Base-by-base conservation (phyloP, 1,139 yeast species). In the Lodderomyces margitis region DNA sequence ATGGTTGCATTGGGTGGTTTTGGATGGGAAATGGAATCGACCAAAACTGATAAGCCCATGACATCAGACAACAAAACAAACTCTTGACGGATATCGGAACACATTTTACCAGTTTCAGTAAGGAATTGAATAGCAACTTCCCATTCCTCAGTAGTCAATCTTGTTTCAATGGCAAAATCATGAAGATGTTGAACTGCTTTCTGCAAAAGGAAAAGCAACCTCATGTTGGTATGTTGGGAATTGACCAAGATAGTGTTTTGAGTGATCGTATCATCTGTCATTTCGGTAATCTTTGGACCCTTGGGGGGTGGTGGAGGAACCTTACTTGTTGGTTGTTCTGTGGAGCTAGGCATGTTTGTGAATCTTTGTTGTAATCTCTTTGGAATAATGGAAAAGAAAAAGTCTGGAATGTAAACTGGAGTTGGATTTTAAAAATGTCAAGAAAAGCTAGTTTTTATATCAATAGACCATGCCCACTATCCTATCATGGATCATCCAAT, bases 61-160 rank as follows among this genome's bases (percentile, higher is more conserved):
- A 56, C 53, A 43, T 63, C 68, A 5, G 63, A 57, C 31, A 63
- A 52, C 37, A 63, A 51, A 19, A 63, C 57, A 43, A 61, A 62
- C 43, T 63, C 68, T 43, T 62, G 66, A 34, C 68, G 52, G 33
- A 54, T 57, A 37, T 58, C 65, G 11, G 61, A 46, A 39, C 61
- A 57, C 45, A 50, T 63, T 41, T 62, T 47, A n/a, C 68, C 68
- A 23, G 57, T 57, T 19, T 53, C 47, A 14, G 64, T 61, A 25
- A 63, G 46, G 46, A 63, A 59, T 34, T 51, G 44, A 16, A 63
- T 56, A n/a, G 59, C 66, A 11, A 46, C 41, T 39, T 47, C 54
- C 68, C 68, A 63, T 47, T 63, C 68, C 12, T 63, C 66, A 7
- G 62, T 55, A 10, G 64, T 59, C 36, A 63, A 50, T 42, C 64